Conservation (phyloP, 768 basidiomycete species). For the Pholiota conissans region DNA sequence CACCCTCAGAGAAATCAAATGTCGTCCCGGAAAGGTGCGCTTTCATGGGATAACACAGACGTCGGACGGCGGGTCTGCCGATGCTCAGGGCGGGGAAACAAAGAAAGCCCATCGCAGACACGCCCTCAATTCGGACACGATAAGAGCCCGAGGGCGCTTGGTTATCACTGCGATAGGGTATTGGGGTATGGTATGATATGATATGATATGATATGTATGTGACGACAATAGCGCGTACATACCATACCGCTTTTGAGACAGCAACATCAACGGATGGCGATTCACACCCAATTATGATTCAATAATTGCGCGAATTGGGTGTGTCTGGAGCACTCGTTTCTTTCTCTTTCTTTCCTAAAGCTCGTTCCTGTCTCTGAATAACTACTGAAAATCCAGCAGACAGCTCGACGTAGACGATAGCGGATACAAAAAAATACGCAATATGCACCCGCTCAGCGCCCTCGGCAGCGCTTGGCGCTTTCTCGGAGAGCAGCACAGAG, state of each 20-base stretch:
- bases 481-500: no score
- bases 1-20: background rate
- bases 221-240: background rate
- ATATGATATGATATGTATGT: background rate
- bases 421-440: background rate
- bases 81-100: background rate
- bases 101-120: background rate
- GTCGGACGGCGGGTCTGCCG: background rate
- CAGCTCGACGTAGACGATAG: background rate
- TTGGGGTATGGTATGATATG: background rate
- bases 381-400: background rate
- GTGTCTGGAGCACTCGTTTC: no score
- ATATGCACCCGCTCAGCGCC: background rate
- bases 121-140: background rate
- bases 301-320: no score
- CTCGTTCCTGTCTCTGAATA: background rate
- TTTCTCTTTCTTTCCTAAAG: no score
- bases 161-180: background rate
- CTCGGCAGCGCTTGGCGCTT: no score
- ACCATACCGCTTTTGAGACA: background rate
- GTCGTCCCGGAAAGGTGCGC: no score
- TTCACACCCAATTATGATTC: no score
- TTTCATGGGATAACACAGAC: background rate
- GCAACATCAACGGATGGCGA: background rate
- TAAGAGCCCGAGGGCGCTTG: background rate